Evolutionary conservation across 148 eudicot species (phyloP).

Genomic region (Limonium bicolor): DNA sequence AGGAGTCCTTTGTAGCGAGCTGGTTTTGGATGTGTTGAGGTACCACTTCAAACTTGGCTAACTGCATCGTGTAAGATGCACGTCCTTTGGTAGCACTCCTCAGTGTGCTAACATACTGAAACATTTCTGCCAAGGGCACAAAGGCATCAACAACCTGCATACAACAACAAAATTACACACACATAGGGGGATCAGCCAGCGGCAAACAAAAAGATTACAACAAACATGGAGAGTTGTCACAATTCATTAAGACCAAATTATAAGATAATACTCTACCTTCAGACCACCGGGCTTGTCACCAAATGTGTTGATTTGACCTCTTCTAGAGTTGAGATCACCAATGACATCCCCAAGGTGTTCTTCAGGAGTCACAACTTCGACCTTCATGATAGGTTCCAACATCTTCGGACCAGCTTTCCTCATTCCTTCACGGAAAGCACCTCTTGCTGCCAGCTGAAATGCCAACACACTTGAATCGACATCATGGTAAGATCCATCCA

Average conservation of each 20-base stretch:
- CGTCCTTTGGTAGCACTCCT: conserved; percentile 95
- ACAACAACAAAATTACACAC: background rate
- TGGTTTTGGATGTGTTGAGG: conserved; percentile 98
- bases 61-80: conserved; percentile 87
- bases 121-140: conserved; percentile 96
- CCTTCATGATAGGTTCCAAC: conserved; percentile 94
- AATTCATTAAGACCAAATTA: too few relatives aligned
- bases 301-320: conserved; percentile 89
- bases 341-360: conserved; percentile 97
- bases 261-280: conserved; percentile 58
- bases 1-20: conserved; percentile 51
- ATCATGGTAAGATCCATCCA: conserved; percentile 88
- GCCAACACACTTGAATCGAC: conserved; percentile 96
- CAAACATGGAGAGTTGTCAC: too few relatives aligned
- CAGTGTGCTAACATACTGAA: conserved; percentile 79
- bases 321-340: conserved; percentile 93
- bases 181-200: background rate
- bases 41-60: conserved; percentile 83
- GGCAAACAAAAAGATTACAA: background rate
- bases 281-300: conserved; percentile 96
- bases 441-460: conserved; percentile 94
- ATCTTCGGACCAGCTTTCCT: conserved; percentile 76
- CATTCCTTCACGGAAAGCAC: conserved; percentile 86
- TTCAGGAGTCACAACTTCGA: conserved; percentile 92
- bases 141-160: conserved; percentile 74